Evolutionary conservation across 2,329 filamentous ascomycete genomes (phyloP), one percentile per base, ranked within the genome.

Genomic region (Lasiodiplodia sp.): DNA sequence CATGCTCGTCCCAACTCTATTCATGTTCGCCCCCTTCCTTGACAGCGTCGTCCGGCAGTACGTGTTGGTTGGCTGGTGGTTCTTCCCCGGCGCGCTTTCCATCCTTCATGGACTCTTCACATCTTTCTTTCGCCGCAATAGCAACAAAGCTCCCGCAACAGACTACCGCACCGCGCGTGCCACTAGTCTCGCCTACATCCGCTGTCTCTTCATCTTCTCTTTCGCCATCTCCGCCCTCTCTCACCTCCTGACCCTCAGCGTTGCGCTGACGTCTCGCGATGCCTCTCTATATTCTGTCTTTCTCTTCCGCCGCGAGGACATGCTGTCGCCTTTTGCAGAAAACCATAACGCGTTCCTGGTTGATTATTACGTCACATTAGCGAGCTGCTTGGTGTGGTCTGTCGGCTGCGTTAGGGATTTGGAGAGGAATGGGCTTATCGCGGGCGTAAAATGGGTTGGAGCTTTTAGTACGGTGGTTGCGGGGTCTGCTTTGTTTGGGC

Each of bases 291-390:
- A 16, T 8, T 28, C 51, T 14, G 51, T 55, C 23, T 55, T 55
- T 18, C 23, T 31, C 8, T 55, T 55, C 23, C 51, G 51, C 23
- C 23, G 11, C 51, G 10, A 12, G 23, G 12, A 16, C 23, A 11
- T 11, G 21, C 5, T 31, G 6, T 55, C 51, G 11, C 23, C 51
- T 5, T 31, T 55, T 14, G 21, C 23, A 6, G 51, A 31, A 6
- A 55, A 55, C 23, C 51, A 55, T 23, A 55, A 55, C 51, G 23
- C 23, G 51, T 55, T 31, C 23, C 18, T 55, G 51, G 23, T 55
- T 6, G 51, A 55, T 14, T 55, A 31, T 12, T 55, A 55, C 23
- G 14, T 31, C 51, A 31, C 18, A 14, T 12, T 31, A 14, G 51
- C 51, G 3, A 5, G 6, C 11, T 5, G 8, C 21, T 14, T 55